Conservation (phyloP, 2,329 filamentous ascomycete genomes). For the Colletotrichum abscissum region DNA sequence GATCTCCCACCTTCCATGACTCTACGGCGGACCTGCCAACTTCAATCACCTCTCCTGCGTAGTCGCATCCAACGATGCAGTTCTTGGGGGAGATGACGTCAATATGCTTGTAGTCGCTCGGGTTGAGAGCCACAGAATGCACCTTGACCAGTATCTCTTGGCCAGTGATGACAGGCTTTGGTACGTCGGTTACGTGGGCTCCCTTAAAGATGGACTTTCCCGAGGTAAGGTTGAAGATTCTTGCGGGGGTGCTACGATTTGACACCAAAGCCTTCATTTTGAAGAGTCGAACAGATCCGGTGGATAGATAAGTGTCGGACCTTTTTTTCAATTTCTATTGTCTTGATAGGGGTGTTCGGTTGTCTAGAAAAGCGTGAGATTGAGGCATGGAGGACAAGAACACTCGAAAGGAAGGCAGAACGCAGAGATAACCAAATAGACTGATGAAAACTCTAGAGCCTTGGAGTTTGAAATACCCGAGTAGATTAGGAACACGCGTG, state of each 20-base stretch:
- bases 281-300: background rate
- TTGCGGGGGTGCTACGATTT: conserved; percentile 12
- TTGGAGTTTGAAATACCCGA: too few species aligned
- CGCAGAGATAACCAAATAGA: too few species aligned
- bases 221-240: conserved; percentile 11
- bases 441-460: too few species aligned
- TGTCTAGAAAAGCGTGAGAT: too few species aligned
- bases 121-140: conserved; percentile 46
- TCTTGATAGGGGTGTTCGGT: too few species aligned
- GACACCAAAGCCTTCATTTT: conserved; percentile 38
- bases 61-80: conserved; percentile 43
- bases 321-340: too few species aligned
- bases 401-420: too few species aligned
- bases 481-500: too few species aligned
- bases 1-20: conserved; percentile 39
- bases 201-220: conserved; percentile 39
- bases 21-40: conserved; percentile 38
- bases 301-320: too few species aligned
- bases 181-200: background rate
- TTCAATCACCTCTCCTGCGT: conserved; percentile 46
- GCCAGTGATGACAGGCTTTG: conserved; percentile 10
- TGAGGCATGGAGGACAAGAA: too few species aligned
- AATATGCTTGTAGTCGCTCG: conserved; percentile 46
- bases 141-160: conserved; percentile 44
- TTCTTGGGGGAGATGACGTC: conserved; percentile 42